Percentiles rank a stretch among this genome's conserved stretches.
phyloP scores from a whole-genome alignment of 768 basidiomycete genomes.

The Coprinellus micaceus region DNA sequence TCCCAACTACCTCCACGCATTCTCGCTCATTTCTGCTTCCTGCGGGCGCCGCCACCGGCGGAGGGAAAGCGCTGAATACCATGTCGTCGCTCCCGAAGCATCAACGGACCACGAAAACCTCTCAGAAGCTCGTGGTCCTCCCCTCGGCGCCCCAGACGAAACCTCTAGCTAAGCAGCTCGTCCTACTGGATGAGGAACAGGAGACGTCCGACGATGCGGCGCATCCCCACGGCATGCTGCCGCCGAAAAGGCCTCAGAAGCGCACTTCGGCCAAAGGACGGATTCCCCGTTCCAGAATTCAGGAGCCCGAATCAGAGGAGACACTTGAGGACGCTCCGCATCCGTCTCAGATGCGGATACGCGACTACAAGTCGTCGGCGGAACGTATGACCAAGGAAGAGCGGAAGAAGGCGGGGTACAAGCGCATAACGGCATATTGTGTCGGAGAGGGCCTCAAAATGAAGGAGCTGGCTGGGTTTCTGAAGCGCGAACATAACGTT shows the following conservation, averaged over 20 bases:
- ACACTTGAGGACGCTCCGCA: neutral
- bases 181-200: conserved; percentile 7
- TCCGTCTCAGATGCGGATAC: conserved; percentile 47
- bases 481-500: conserved; percentile 94
- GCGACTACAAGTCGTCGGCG: conserved; percentile 79
- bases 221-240: neutral
- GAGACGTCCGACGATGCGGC: conserved; percentile 8
- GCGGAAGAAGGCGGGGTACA: conserved; percentile 75
- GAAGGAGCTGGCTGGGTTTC: conserved; percentile 77
- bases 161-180: conserved; percentile 37
- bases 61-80: neutral
- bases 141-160: conserved; percentile 88
- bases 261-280: neutral
- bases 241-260: neutral
- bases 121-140: conserved; percentile 85
- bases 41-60: neutral
- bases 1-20: neutral
- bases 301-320: neutral
- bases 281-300: neutral
- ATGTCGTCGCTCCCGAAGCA: conserved; percentile 45
- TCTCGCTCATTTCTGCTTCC: neutral
- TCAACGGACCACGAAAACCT: conserved; percentile 85
- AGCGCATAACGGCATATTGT: conserved; percentile 86
- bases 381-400: conserved; percentile 89
- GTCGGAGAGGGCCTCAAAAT: conserved; percentile 82